Conservation (phyloP, 768 basidiomycete species). For the Russula brevipes region DNA sequence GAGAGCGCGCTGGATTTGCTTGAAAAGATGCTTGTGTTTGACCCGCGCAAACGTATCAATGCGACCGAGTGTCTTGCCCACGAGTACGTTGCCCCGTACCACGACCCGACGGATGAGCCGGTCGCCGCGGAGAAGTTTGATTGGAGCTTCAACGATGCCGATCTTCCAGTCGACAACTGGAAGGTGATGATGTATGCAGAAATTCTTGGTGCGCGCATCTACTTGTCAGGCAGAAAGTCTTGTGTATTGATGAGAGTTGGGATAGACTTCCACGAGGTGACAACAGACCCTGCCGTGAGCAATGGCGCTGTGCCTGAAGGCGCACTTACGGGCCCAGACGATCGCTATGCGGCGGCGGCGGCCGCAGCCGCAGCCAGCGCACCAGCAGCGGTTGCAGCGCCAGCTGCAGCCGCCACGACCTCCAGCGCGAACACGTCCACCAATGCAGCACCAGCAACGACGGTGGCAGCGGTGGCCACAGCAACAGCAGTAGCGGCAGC, state of each 20-base stretch:
- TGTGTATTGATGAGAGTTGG: not conserved
- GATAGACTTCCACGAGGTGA: constrained; percentile 78
- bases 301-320: constrained; percentile 46
- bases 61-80: constrained; percentile 87
- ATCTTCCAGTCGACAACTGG: constrained; percentile 97
- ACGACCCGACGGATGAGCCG: constrained; percentile 97
- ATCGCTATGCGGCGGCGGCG: constrained; percentile 10
- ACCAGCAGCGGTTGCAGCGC: not conserved
- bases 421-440: not conserved
- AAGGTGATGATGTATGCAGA: constrained; percentile 99
- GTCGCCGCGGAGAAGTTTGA: constrained; percentile 92
- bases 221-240: not conserved
- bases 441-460: not conserved
- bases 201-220: constrained; percentile 68
- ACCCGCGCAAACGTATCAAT: constrained; percentile 94
- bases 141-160: constrained; percentile 99
- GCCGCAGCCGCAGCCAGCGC: not conserved
- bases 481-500: not conserved
- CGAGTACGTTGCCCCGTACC: constrained; percentile 94
- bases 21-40: constrained; percentile 99
- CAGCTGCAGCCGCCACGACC: not conserved
- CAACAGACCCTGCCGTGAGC: constrained; percentile 41
- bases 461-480: not conserved
- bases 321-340: constrained; percentile 62
- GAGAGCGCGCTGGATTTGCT: constrained; percentile 89